Percentiles rank a stretch among this genome's conserved stretches.
Evolutionary conservation across 768 basidiomycete species (phyloP).

Genomic region (Glaciozyma antarctica): DNA sequence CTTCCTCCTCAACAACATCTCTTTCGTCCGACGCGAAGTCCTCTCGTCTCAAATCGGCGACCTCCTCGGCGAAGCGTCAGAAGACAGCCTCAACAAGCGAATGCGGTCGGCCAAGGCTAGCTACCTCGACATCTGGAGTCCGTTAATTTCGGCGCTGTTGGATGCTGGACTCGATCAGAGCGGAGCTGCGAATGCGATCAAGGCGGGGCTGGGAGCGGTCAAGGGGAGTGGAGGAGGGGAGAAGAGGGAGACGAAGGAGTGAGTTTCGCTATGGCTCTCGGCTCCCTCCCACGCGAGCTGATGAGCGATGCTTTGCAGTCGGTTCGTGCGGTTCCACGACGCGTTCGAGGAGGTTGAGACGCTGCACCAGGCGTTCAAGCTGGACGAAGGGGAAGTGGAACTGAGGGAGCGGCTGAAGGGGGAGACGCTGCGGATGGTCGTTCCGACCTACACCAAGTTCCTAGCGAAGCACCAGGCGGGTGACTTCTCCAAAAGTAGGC

Average conservation of each 20-base stretch:
- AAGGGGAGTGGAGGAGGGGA: slow-evolving; percentile 29
- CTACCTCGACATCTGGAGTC: slow-evolving; percentile 35
- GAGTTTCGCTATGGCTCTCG: no score
- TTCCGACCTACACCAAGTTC: slow-evolving; percentile 34
- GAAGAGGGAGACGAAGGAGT: slow-evolving; percentile 32
- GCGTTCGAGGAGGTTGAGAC: slow-evolving; percentile 34
- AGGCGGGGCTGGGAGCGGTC: slow-evolving; percentile 28
- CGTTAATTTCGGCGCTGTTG: slow-evolving; percentile 32
- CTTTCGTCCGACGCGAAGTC: slow-evolving; percentile 31
- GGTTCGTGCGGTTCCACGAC: slow-evolving; percentile 35
- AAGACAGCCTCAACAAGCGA: slow-evolving; percentile 34
- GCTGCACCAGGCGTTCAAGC: slow-evolving; percentile 22
- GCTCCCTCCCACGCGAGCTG: no score
- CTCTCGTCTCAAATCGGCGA: slow-evolving; percentile 29
- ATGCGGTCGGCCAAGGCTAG: slow-evolving; percentile 29
- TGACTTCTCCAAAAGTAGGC: slow-evolving; percentile 24
- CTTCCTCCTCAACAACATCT: slow-evolving; percentile 35
- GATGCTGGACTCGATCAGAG: slow-evolving; percentile 33
- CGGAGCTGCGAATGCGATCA: slow-evolving; percentile 28
- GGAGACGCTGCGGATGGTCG: slow-evolving; percentile 33
- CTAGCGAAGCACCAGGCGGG: slow-evolving; percentile 24
- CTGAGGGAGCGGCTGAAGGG: slow-evolving; percentile 32
- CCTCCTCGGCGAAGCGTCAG: slow-evolving; percentile 29
- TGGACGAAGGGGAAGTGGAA: slow-evolving; percentile 31
- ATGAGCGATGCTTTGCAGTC: background rate